Conservation (phyloP, 2,329 filamentous ascomycete genomes). For the Colletotrichum musae region DNA sequence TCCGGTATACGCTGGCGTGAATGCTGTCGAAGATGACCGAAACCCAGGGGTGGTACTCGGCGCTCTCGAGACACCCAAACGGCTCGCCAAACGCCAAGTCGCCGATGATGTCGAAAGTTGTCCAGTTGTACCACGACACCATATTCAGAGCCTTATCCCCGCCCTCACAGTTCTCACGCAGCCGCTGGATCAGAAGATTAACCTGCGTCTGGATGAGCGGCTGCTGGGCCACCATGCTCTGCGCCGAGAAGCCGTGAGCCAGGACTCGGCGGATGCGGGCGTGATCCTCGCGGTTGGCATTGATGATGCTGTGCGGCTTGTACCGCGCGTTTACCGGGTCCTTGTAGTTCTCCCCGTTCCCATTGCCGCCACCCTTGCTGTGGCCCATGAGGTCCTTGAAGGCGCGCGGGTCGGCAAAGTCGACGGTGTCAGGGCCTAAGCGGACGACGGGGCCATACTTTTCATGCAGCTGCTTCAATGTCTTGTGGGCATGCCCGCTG, state of each 20-base stretch:
- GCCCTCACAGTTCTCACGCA: slow-evolving; percentile 44
- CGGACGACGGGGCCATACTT: slow-evolving; percentile 55
- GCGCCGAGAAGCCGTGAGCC: slow-evolving; percentile 49
- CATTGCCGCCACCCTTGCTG: slow-evolving; percentile 25
- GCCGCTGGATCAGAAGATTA: slow-evolving; percentile 49
- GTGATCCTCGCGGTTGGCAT: slow-evolving; percentile 42
- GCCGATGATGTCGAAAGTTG: slow-evolving; percentile 51
- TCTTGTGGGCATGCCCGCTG: slow-evolving; percentile 20
- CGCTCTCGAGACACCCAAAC: slow-evolving; percentile 47
- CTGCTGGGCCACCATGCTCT: slow-evolving; percentile 50
- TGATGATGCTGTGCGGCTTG: slow-evolving; percentile 36
- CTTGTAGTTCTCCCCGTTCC: slow-evolving; percentile 23
- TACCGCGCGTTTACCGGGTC: slow-evolving; percentile 24
- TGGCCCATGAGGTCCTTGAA: slow-evolving; percentile 60
- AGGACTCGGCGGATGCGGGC: slow-evolving; percentile 45
- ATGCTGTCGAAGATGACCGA: slow-evolving; percentile 43
- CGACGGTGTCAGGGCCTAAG: slow-evolving; percentile 55
- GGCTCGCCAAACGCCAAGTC: slow-evolving; percentile 49
- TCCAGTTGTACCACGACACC: slow-evolving; percentile 43
- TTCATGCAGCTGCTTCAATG: slow-evolving; percentile 38
- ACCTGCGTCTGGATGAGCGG: slow-evolving; percentile 48
- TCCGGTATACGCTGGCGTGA: slow-evolving; percentile 15
- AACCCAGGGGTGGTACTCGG: slow-evolving; percentile 48
- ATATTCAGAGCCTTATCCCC: slow-evolving; percentile 20
- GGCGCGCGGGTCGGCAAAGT: slow-evolving; percentile 52